Percentiles rank a stretch among this genome's conserved stretches.
Conservation (phyloP, 331 rosid genomes). For the Quercus lobata region DNA sequence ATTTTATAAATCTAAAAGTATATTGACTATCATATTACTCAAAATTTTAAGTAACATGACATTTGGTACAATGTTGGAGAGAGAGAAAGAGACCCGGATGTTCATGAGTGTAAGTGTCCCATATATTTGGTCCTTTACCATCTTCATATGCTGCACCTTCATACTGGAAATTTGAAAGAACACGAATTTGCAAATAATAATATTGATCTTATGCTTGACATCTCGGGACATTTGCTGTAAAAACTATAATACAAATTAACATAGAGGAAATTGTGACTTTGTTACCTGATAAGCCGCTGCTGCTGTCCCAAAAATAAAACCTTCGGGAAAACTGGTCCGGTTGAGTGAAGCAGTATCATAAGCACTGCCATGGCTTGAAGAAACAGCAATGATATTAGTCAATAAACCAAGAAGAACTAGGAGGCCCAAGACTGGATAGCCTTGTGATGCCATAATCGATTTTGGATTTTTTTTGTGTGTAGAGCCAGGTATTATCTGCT, state of each 20-base stretch:
- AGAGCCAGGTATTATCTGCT: too few species aligned
- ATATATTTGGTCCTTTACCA: conserved; percentile 46
- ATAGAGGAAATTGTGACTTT: not conserved
- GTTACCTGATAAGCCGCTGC: conserved; percentile 37
- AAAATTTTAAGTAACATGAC: too few species aligned
- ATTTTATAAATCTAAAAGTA: too few species aligned
- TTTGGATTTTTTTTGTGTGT: too few species aligned
- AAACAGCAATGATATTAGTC: not conserved
- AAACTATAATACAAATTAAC: not conserved
- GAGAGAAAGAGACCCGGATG: conserved; percentile 32
- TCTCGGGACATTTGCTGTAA: not conserved
- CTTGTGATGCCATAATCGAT: not conserved
- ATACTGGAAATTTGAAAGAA: too few species aligned
- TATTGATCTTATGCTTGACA: too few species aligned
- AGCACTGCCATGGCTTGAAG: not conserved
- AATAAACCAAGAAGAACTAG: not conserved
- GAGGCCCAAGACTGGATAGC: not conserved
- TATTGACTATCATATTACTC: too few species aligned
- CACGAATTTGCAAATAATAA: too few species aligned
- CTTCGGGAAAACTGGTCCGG: conserved; percentile 16
- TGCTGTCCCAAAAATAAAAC: conserved; percentile 34
- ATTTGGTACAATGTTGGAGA: too few species aligned
- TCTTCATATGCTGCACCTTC: conserved; percentile 56
- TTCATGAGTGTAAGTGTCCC: conserved; percentile 49
- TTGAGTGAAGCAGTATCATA: conserved; percentile 10